phyloP scores from a whole-genome alignment of 2,329 filamentous ascomycete genomes.

The Bipolaris victoriae region DNA sequence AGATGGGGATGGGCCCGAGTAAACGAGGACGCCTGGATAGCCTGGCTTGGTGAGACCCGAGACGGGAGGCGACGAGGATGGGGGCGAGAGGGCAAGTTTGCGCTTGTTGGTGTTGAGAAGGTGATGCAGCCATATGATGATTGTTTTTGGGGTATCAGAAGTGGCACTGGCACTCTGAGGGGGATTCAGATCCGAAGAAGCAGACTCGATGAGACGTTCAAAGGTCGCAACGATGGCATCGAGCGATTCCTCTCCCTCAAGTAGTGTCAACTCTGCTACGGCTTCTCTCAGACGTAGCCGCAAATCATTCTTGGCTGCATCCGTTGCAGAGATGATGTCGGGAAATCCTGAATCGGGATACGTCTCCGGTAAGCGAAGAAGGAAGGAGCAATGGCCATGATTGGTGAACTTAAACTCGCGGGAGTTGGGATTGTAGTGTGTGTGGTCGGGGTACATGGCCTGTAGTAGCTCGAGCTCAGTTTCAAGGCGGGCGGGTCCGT shows the following conservation, averaged over 20 bases:
- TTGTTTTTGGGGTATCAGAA: constrained; percentile 39
- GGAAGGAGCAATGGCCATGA: constrained; percentile 32
- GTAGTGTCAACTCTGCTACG: constrained; percentile 31
- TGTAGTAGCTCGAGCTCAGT: constrained; percentile 52
- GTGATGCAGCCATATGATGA: constrained; percentile 56
- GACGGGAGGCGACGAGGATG: constrained; percentile 33
- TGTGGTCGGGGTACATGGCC: constrained; percentile 54
- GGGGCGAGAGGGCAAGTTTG: constrained; percentile 50
- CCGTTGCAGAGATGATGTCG: constrained; percentile 48
- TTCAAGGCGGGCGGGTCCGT: constrained; percentile 32
- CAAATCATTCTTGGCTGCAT: constrained; percentile 46
- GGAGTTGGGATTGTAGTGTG: constrained; percentile 40
- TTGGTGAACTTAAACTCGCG: constrained; percentile 49
- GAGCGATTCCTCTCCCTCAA: constrained; percentile 52
- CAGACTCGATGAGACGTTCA: constrained; percentile 27
- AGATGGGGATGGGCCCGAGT: constrained; percentile 46
- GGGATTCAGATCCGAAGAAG: background rate
- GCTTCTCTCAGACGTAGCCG: constrained; percentile 40
- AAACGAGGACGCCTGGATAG: constrained; percentile 55
- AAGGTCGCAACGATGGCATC: constrained; percentile 52
- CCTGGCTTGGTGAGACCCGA: constrained; percentile 55
- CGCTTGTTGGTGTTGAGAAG: constrained; percentile 55
- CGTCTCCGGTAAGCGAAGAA: constrained; percentile 48
- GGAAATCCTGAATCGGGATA: constrained; percentile 49
- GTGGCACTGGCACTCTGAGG: background rate